Evolutionary conservation across 1,284 basidiomycete genomes (phyloP).

Genomic region (Rhodotorula sp.): DNA sequence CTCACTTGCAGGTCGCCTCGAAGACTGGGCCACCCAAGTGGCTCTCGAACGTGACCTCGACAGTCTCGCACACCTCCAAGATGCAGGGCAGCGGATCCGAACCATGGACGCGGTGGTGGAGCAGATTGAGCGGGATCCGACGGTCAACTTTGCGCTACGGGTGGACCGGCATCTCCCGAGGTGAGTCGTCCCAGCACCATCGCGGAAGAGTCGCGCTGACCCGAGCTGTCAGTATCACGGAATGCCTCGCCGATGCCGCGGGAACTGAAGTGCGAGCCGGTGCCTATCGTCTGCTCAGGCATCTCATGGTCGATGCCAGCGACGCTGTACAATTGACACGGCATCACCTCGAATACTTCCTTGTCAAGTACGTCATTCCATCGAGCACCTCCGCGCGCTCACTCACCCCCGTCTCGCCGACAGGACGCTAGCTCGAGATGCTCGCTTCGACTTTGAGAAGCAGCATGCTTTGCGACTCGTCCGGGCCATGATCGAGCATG

Average conservation of each 20-base stretch:
- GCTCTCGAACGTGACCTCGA: neutral
- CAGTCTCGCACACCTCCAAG: neutral
- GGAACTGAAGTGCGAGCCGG: constrained; percentile 74
- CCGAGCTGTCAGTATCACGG: constrained; percentile 38
- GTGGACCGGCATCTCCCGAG: constrained; percentile 12
- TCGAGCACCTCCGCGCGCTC: neutral
- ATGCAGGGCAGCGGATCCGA: constrained; percentile 14
- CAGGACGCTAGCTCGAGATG: constrained; percentile 80
- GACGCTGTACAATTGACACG: constrained; percentile 59
- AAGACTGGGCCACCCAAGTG: neutral
- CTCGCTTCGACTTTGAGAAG: constrained; percentile 78
- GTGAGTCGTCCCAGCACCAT: neutral
- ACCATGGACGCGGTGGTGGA: constrained; percentile 37
- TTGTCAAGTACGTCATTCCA: constrained; percentile 64
- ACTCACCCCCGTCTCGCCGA: neutral
- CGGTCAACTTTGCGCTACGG: constrained; percentile 23
- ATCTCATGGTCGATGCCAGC: constrained; percentile 68
- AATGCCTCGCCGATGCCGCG: constrained; percentile 64
- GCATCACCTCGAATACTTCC: constrained; percentile 75
- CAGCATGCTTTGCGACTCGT: constrained; percentile 93
- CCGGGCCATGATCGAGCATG: constrained; percentile 55
- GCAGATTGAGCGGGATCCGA: constrained; percentile 1
- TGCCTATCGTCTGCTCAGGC: constrained; percentile 81
- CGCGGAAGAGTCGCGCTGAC: no score
- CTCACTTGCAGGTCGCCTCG: constrained; percentile 4